Conservation (phyloP, 257 asterid species). For the Scutellaria minor region DNA sequence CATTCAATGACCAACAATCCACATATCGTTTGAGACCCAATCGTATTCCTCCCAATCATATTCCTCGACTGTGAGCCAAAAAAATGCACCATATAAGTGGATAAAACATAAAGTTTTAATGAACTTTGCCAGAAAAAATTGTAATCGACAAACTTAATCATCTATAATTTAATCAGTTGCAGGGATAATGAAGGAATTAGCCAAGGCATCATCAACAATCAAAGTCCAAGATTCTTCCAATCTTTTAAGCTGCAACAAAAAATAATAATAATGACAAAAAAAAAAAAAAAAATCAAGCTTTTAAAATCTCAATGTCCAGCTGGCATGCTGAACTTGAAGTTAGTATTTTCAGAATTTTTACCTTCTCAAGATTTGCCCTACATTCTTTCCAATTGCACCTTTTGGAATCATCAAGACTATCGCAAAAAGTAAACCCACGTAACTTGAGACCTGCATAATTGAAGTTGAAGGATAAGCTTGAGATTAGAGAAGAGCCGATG, state of each 20-base stretch:
- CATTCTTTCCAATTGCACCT: constrained; percentile 84
- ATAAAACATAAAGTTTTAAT: not conserved
- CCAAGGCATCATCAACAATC: constrained; percentile 82
- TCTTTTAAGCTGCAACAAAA: constrained; percentile 59
- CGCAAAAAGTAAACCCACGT: constrained; percentile 89
- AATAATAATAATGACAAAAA: not conserved
- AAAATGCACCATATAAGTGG: too few species aligned
- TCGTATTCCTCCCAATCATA: too few species aligned
- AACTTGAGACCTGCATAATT: constrained; percentile 73
- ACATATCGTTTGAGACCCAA: too few species aligned
- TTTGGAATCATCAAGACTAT: constrained; percentile 70
- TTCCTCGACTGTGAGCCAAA: too few species aligned
- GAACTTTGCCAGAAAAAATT: not conserved
- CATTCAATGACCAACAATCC: too few species aligned
- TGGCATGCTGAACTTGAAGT: not conserved
- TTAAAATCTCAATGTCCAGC: not conserved
- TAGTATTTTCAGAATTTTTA: constrained; percentile 23
- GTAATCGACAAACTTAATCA: constrained; percentile 54
- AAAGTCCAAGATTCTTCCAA: constrained; percentile 89
- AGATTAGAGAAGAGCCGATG: not conserved
- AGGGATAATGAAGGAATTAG: constrained; percentile 92
- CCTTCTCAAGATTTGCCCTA: too few species aligned
- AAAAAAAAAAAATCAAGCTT: not conserved
- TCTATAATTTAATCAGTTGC: constrained; percentile 71
- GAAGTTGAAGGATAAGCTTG: constrained; percentile 25